phyloP scores from a whole-genome alignment of 257 asterid genomes.

The Solanum pennellii region DNA sequence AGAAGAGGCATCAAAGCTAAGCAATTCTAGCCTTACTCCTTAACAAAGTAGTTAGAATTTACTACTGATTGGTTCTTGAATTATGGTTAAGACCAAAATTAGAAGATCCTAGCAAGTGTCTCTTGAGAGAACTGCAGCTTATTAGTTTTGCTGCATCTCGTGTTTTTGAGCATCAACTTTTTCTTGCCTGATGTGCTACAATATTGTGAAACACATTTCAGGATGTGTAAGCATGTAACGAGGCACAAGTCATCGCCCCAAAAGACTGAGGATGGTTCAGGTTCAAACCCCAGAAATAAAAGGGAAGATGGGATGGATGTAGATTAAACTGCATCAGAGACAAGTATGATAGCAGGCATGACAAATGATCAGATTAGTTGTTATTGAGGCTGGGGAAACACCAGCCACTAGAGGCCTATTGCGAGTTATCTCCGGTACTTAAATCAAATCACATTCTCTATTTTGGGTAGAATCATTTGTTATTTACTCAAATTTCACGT shows the following conservation, averaged over 20 bases:
- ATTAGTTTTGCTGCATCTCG: not conserved
- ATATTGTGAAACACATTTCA: constrained; percentile 22
- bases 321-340: constrained; percentile 22
- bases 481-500: not conserved
- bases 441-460: not conserved
- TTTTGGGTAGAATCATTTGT: not conserved
- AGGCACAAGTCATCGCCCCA: constrained; percentile 29
- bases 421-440: not conserved
- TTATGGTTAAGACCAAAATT: not conserved
- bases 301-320: constrained; percentile 44
- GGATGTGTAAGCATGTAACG: constrained; percentile 52
- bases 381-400: not conserved
- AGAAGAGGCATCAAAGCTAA: not conserved
- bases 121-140: not conserved
- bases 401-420: not conserved
- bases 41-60: not conserved
- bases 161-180: not conserved
- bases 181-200: not conserved
- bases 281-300: constrained; percentile 22
- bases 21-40: not conserved
- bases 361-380: not conserved
- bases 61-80: not conserved
- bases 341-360: not conserved
- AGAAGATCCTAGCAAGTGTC: not conserved
- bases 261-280: constrained; percentile 21